Conservation (phyloP, 2,329 filamentous ascomycete species). For the Sporothrix dimorphospora region DNA sequence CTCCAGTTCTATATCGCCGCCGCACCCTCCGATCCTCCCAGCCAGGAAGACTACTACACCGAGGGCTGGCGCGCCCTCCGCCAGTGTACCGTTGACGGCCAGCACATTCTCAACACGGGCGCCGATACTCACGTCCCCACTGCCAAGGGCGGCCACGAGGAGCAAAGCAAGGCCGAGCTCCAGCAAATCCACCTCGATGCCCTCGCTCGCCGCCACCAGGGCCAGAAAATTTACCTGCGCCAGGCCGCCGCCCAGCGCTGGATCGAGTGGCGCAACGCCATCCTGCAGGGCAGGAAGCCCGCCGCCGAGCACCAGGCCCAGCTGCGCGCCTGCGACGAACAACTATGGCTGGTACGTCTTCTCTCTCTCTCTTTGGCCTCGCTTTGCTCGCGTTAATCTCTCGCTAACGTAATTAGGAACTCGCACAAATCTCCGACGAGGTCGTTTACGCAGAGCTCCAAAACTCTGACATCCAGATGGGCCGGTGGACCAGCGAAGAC, state of each 20-base stretch:
- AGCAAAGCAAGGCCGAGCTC: slow-evolving; percentile 65
- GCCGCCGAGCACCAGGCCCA: slow-evolving; percentile 50
- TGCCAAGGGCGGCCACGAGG: slow-evolving; percentile 56
- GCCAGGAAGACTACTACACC: slow-evolving; percentile 63
- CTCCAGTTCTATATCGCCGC: slow-evolving; percentile 66
- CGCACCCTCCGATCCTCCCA: slow-evolving; percentile 56
- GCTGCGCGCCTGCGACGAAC: slow-evolving; percentile 58
- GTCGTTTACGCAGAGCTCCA: slow-evolving; percentile 60
- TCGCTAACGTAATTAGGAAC: slow-evolving; percentile 46
- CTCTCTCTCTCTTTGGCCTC: background rate
- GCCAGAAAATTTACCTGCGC: slow-evolving; percentile 65
- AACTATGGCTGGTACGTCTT: slow-evolving; percentile 58
- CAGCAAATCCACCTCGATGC: slow-evolving; percentile 65
- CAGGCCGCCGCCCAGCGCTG: slow-evolving; percentile 64
- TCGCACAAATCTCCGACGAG: slow-evolving; percentile 62
- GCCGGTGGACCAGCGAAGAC: slow-evolving; percentile 66
- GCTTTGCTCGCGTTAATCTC: background rate
- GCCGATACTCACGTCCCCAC: slow-evolving; percentile 63
- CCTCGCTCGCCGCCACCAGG: slow-evolving; percentile 63
- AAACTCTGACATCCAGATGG: slow-evolving; percentile 55
- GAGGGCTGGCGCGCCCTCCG: slow-evolving; percentile 65
- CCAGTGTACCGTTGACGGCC: slow-evolving; percentile 65
- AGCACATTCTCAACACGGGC: slow-evolving; percentile 66
- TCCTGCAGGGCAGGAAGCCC: slow-evolving; percentile 57
- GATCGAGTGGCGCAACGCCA: slow-evolving; percentile 57